Evolutionary conservation across 2,329 filamentous ascomycete species (phyloP), one percentile per base, ranked within the genome.

Genomic region (Epicoccum sorghinum): DNA sequence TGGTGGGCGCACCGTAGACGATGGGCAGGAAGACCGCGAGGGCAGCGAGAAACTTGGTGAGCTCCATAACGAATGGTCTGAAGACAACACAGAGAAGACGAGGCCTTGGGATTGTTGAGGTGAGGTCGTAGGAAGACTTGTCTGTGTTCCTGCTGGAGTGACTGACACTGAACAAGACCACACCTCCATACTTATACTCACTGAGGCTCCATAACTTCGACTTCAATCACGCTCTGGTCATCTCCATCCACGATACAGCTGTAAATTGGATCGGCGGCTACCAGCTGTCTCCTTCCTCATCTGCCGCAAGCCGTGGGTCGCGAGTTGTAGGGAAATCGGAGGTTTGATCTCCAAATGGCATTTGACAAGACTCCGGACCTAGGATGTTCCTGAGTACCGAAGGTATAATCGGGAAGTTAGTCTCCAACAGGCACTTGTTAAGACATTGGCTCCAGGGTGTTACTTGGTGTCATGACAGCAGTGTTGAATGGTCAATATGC

Each of bases 21-120:
- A 76, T 59, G 61, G 75, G 75, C 64, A 77, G 70, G 65, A 75
- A 67, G 55, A 59, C 68, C 62, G 75, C 75, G 57, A 77, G 58
- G 60, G 75, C 65, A 67, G 68, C 65, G 55, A 77, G 73, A 52
- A 76, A 76, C 45, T 59, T 71, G 58, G 67, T 65, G 67, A 77
- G 68, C 69, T 75, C 69, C 75, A 77, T 77, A 43, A 49, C 55
- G 62, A 62, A 39, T 45, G 55, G 59, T 67, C 38, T 66, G 52
- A 66, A 62, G 65, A 61, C 24, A 56, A 62, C 42, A 61, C 42
- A 54, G 50, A 60, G 57, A 60, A 62, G 62, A 59, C 56, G 53
- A 40, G 53, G 48, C 36, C 43, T 59, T 58, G 47, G 52, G 65
- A 40, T 59, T 66, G 63, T 57, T 40, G 50, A 62, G 41, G 58